Conservation (phyloP, 176 grass and related monocot genomes). For the Pontederia crassipes region DNA sequence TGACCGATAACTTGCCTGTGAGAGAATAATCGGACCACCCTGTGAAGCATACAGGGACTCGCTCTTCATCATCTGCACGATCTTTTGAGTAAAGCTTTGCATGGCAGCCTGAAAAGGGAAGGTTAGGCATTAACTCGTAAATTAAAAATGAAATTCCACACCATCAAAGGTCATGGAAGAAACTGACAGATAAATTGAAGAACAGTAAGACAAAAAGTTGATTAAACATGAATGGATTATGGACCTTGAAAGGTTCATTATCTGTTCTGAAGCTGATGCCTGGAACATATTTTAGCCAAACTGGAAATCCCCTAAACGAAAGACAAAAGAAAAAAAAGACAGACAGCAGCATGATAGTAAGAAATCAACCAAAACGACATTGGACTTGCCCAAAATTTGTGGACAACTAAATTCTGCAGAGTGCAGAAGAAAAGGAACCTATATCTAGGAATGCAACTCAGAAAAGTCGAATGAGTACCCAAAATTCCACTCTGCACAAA, state of each 20-base stretch:
- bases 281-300: constrained; percentile 96
- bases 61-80: constrained; percentile 87
- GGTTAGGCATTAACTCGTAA: neutral
- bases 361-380: neutral
- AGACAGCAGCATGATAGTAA: neutral
- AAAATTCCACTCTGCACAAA: constrained; percentile 99
- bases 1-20: constrained; percentile 49
- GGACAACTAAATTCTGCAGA: neutral
- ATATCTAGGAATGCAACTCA: constrained; percentile 12
- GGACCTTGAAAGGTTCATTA: constrained; percentile 92
- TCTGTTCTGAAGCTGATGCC: constrained; percentile 99
- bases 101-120: constrained; percentile 56
- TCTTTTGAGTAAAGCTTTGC: constrained; percentile 95
- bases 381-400: too few species aligned
- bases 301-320: constrained; percentile 77
- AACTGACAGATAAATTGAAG: neutral
- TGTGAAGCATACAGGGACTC: constrained; percentile 92
- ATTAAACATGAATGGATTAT: neutral
- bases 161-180: neutral
- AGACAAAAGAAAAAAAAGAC: neutral
- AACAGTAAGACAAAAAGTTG: neutral
- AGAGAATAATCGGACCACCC: constrained; percentile 95
- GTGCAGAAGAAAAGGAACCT: neutral
- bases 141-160: neutral
- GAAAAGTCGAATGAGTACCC: constrained; percentile 36